These are phyloP conservation scores for Isoetes engelmannii DNA, from an alignment of 83 land plant genomes.

Conservation along the genomic window DNA sequence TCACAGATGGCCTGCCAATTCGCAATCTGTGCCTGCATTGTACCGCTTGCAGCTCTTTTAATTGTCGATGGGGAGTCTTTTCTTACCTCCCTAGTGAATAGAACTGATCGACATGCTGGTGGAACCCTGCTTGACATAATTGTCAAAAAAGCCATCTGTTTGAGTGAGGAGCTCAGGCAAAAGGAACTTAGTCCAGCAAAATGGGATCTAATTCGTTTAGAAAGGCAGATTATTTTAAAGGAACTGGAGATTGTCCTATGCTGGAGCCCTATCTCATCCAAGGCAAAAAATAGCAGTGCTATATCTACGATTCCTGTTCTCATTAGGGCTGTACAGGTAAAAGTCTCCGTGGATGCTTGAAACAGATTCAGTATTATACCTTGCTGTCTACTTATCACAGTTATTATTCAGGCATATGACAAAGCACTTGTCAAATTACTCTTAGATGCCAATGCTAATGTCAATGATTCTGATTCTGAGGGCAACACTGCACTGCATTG, in stretches of 20 bases:
- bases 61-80: slow-evolving; percentile 22
- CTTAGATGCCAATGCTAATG: slow-evolving; percentile 19
- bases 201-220: neutral
- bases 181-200: neutral
- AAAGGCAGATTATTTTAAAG: slow-evolving; percentile 22
- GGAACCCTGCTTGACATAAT: slow-evolving; percentile 34
- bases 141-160: slow-evolving; percentile 21
- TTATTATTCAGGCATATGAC: slow-evolving; percentile 35
- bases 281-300: neutral
- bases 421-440: slow-evolving; percentile 28
- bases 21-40: slow-evolving; percentile 28
- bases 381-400: neutral
- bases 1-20: slow-evolving; percentile 24
- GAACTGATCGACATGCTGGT: slow-evolving; percentile 8
- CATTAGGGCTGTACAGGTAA: slow-evolving; percentile 34
- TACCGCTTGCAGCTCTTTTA: slow-evolving; percentile 32
- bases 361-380: neutral
- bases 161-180: slow-evolving; percentile 11
- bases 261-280: slow-evolving; percentile 15
- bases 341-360: neutral
- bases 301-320: neutral
- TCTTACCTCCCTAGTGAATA: slow-evolving; percentile 15
- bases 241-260: slow-evolving; percentile 39
- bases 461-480: slow-evolving; percentile 31
- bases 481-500: slow-evolving; percentile 49